These are phyloP conservation scores for Phytophthora rubi DNA, from an alignment of 352 stramenopile genomes.

Conservation along the genomic window DNA sequence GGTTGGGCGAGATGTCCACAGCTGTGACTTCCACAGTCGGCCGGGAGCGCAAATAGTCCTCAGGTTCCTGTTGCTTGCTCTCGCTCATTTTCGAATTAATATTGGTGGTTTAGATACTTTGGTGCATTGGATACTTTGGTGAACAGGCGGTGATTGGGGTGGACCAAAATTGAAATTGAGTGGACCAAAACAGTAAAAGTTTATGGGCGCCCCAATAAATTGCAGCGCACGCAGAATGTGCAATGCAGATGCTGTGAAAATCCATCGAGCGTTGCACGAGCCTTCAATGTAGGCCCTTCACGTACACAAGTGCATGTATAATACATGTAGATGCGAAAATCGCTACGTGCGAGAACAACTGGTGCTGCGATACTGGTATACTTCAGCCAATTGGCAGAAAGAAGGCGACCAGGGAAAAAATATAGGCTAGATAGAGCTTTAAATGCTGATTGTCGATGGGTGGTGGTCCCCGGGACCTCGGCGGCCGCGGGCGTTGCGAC, in stretches of 20 bases:
- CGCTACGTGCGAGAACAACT: background rate
- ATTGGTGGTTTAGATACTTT: slow-evolving; percentile 21
- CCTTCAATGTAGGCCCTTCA: background rate
- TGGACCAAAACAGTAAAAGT: slow-evolving; percentile 46
- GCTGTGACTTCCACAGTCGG: slow-evolving; percentile 67
- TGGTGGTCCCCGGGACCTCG: background rate
- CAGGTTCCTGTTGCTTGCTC: slow-evolving; percentile 54
- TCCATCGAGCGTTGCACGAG: background rate
- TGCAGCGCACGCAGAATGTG: slow-evolving; percentile 19
- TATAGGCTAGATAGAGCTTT: slow-evolving; percentile 16
- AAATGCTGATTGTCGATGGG: slow-evolving; percentile 9
- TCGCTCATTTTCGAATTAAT: slow-evolving; percentile 65
- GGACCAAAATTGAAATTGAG: slow-evolving; percentile 2
- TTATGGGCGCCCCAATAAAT: background rate
- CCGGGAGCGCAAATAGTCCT: slow-evolving; percentile 56
- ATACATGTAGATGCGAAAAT: background rate
- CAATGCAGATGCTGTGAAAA: background rate
- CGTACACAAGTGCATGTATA: too few relatives aligned
- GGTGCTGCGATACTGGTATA: background rate
- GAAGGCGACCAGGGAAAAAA: background rate
- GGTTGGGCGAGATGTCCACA: slow-evolving; percentile 88
- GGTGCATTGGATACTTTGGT: background rate
- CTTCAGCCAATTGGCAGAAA: background rate
- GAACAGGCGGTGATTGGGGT: background rate
- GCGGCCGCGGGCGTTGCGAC: slow-evolving; percentile 7